A percentile compares a stretch with the other conserved stretches of the same genome.
Conservation (phyloP, 2,329 filamentous ascomycete species). For the Leptographium radiaticola region DNA sequence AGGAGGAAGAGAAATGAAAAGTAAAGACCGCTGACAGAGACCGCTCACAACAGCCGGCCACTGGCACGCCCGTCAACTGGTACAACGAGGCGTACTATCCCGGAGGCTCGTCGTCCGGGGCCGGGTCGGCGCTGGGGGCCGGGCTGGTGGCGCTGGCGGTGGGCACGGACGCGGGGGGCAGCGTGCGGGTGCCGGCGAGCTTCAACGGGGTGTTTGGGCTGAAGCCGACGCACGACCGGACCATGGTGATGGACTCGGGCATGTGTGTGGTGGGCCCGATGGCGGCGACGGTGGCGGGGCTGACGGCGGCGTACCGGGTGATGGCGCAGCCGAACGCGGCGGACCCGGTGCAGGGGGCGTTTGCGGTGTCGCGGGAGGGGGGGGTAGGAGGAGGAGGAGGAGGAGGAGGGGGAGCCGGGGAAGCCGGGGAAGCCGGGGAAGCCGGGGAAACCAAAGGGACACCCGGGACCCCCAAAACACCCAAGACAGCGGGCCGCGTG, state of each 20-base stretch:
- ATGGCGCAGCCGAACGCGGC: constrained; percentile 61
- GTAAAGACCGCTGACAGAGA: too few species aligned
- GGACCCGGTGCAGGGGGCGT: constrained; percentile 46
- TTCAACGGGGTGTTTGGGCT: constrained; percentile 76
- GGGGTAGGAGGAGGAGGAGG: too few species aligned
- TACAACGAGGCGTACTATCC: constrained; percentile 66
- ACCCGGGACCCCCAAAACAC: too few species aligned
- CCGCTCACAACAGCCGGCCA: constrained; percentile 29
- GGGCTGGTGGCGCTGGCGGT: constrained; percentile 65
- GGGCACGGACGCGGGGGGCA: constrained; percentile 63
- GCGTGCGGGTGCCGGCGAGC: constrained; percentile 56
- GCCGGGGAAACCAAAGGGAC: constrained; percentile 16
- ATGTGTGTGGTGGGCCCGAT: constrained; percentile 61
- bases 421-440: too few species aligned
- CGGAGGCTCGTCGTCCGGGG: constrained; percentile 70
- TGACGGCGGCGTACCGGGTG: constrained; percentile 69
- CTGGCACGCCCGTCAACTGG: constrained; percentile 66
- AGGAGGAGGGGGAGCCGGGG: too few species aligned
- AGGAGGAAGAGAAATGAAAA: too few species aligned
- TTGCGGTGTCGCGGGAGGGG: constrained; percentile 41
- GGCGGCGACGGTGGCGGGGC: constrained; percentile 60
- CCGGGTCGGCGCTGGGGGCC: constrained; percentile 53
- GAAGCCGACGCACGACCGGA: constrained; percentile 64
- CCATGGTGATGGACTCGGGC: constrained; percentile 40
- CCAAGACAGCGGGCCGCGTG: constrained; percentile 28